Evolutionary conservation across 805 yeast species (phyloP).

Genomic region (Lipomyces lipofer): DNA sequence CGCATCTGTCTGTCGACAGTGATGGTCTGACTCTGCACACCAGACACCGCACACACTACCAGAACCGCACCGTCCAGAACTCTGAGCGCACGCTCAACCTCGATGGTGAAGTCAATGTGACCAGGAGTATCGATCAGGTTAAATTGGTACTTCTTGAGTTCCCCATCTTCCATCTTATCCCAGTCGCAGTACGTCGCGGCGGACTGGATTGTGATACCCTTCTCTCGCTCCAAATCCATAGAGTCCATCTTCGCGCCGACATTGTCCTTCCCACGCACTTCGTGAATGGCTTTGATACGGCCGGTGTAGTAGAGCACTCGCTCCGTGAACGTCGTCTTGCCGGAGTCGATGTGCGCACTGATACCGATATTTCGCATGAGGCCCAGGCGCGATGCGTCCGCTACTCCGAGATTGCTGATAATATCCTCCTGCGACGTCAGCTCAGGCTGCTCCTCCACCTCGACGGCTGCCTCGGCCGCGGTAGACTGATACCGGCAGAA

Average conservation of each 20-base stretch:
- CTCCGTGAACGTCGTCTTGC: constrained; percentile 97
- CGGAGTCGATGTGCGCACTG: constrained; percentile 97
- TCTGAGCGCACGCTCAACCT: constrained; percentile 97
- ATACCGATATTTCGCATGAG: constrained; percentile 92
- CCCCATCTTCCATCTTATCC: constrained; percentile 47
- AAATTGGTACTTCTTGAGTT: constrained; percentile 69
- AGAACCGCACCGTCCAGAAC: constrained; percentile 97
- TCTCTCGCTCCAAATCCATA: constrained; percentile 97
- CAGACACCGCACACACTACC: constrained; percentile 97
- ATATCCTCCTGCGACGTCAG: constrained; percentile 30
- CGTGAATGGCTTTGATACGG: constrained; percentile 93
- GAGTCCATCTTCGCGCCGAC: constrained; percentile 99
- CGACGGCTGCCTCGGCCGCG: constrained; percentile 16
- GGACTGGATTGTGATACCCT: constrained; percentile 97
- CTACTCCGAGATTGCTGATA: constrained; percentile 37
- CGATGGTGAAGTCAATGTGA: constrained; percentile 97
- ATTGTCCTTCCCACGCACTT: constrained; percentile 86
- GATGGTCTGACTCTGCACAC: constrained; percentile 97
- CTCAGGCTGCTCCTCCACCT: not conserved
- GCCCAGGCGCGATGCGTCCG: constrained; percentile 47
- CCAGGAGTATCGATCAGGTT: constrained; percentile 98
- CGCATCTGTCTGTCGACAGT: constrained; percentile 99
- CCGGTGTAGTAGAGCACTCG: constrained; percentile 96
- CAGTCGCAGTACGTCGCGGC: constrained; percentile 99
- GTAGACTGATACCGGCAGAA: constrained; percentile 35